phyloP scores from a whole-genome alignment of 139 green algal species.

The Gonium pectorale region DNA sequence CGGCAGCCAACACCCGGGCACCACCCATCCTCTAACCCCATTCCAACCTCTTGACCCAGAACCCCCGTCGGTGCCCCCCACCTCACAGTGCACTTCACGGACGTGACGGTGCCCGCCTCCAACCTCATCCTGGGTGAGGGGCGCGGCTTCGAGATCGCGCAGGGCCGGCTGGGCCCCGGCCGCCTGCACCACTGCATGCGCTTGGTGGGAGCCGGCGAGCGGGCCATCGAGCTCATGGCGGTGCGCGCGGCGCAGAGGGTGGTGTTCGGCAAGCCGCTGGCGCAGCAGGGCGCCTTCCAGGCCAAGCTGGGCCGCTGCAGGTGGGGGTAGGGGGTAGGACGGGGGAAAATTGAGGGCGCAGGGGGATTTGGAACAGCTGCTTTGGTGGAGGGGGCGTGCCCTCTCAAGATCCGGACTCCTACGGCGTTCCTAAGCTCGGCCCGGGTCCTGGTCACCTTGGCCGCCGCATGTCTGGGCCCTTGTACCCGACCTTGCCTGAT shows the following conservation, averaged over 20 bases:
- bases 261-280: conserved; percentile 81
- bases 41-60: too few species aligned
- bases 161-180: conserved; percentile 94
- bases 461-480: too few species aligned
- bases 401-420: too few species aligned
- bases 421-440: too few species aligned
- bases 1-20: too few species aligned
- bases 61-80: neutral
- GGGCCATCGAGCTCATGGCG: conserved; percentile 79
- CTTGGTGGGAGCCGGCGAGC: conserved; percentile 89
- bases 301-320: conserved; percentile 65
- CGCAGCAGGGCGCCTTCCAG: conserved; percentile 73
- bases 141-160: conserved; percentile 97
- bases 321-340: too few species aligned
- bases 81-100: conserved; percentile 37
- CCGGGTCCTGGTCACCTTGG: too few species aligned
- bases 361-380: too few species aligned
- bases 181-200: conserved; percentile 99
- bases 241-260: conserved; percentile 60
- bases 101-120: conserved; percentile 27
- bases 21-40: too few species aligned
- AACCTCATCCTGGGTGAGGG: conserved; percentile 79
- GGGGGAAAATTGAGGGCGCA: too few species aligned
- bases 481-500: too few species aligned
- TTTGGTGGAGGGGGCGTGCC: neutral